Conservation (phyloP, 352 stramenopile genomes). For the Phytophthora agathidicida region DNA sequence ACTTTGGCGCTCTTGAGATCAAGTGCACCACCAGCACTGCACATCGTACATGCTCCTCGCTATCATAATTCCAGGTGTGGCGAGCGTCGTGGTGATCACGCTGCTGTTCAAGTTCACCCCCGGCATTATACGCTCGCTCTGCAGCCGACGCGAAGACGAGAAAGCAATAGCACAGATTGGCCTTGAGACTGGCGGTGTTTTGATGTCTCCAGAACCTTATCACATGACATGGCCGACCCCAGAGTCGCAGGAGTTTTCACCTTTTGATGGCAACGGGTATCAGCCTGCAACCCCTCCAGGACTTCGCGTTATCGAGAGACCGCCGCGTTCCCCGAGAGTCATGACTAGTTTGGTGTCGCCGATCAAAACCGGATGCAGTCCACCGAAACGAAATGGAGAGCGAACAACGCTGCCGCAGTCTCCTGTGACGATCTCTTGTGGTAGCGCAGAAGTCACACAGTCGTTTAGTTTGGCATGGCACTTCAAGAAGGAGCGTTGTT, state of each 20-base stretch:
- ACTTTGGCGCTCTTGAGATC: slow-evolving; percentile 10
- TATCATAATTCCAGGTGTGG: slow-evolving; percentile 30
- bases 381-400: slow-evolving; percentile 17
- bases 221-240: slow-evolving; percentile 36
- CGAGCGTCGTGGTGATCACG: slow-evolving; percentile 37
- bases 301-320: slow-evolving; percentile 16
- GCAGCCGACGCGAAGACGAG: slow-evolving; percentile 12
- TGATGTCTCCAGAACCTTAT: slow-evolving; percentile 29
- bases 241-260: slow-evolving; percentile 12
- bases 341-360: slow-evolving; percentile 38
- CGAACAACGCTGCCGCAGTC: slow-evolving; percentile 9
- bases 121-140: not conserved
- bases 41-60: slow-evolving; percentile 14
- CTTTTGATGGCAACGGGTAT: slow-evolving; percentile 4
- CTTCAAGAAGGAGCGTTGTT: too few species aligned
- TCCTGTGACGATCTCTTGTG: slow-evolving; percentile 5
- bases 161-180: slow-evolving; percentile 20
- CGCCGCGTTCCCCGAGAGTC: slow-evolving; percentile 25
- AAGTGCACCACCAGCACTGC: slow-evolving; percentile 20
- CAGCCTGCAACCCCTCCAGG: slow-evolving; percentile 1
- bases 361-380: slow-evolving; percentile 33
- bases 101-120: slow-evolving; percentile 48
- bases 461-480: slow-evolving; percentile 13
- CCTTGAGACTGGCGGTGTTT: slow-evolving; percentile 20
- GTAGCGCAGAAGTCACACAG: slow-evolving; percentile 4